phyloP scores from a whole-genome alignment of 2,329 filamentous ascomycete species.

The Tricladium varicosporioides region DNA sequence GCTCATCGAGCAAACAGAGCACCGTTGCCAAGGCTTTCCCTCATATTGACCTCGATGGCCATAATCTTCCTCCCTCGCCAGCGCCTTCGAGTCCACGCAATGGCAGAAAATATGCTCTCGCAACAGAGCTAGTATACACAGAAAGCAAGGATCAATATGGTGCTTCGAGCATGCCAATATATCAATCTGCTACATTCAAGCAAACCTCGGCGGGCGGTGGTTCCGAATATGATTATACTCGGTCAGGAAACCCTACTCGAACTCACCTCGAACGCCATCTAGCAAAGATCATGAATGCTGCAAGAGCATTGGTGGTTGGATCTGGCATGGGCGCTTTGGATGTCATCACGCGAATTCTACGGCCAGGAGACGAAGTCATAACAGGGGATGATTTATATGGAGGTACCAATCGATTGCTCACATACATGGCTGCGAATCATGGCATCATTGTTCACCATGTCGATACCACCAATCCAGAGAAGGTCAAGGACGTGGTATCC shows the following conservation, averaged over 20 bases:
- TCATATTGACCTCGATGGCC: conserved; percentile 75
- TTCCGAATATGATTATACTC: conserved; percentile 95
- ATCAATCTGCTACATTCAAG: conserved; percentile 98
- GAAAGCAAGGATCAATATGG: conserved; percentile 97
- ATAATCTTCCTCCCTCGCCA: conserved; percentile 85
- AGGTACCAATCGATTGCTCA: conserved; percentile 88
- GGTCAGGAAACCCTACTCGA: conserved; percentile 93
- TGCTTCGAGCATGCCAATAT: conserved; percentile 92
- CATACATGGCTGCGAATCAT: conserved; percentile 84
- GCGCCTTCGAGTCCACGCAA: conserved; percentile 87
- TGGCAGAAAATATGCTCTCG: conserved; percentile 86
- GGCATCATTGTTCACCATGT: conserved; percentile 95
- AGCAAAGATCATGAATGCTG: conserved; percentile 98
- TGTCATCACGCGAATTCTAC: conserved; percentile 87
- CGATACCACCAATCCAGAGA: conserved; percentile 79
- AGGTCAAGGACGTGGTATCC: conserved; percentile 66
- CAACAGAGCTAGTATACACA: conserved; percentile 94
- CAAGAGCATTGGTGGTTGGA: conserved; percentile 85
- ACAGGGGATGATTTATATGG: conserved; percentile 97
- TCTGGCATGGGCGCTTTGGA: conserved; percentile 98
- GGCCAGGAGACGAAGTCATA: conserved; percentile 93
- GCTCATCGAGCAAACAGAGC: conserved; percentile 23
- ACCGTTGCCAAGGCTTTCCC: conserved; percentile 29
- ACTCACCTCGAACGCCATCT: conserved; percentile 95
- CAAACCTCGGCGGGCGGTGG: conserved; percentile 78